A percentile compares a stretch with the other conserved stretches of the same genome.
Evolutionary conservation across 2,329 filamentous ascomycete species (phyloP).

Genomic region (Drechslerella dactyloides): DNA sequence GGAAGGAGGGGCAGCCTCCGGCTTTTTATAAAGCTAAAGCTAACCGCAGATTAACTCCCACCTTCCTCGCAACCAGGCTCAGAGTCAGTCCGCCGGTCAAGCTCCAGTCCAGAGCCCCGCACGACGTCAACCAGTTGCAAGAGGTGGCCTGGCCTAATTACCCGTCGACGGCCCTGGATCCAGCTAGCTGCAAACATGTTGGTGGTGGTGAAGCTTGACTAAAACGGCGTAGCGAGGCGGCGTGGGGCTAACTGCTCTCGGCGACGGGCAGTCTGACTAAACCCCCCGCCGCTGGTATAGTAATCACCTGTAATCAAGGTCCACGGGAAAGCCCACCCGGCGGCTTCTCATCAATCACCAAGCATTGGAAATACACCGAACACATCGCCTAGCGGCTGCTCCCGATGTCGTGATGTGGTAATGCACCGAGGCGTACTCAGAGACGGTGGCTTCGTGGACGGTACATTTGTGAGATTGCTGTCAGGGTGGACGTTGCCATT

Average conservation of each 20-base stretch:
- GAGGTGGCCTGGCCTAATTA: no score
- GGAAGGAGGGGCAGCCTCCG: neutral
- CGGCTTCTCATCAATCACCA: constrained; percentile 13
- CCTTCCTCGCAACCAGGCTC: no score
- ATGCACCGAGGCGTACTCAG: no score
- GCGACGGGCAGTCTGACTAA: constrained; percentile 32
- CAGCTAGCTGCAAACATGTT: no score
- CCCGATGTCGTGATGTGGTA: neutral
- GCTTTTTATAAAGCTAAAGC: neutral
- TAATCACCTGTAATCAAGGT: constrained; percentile 45
- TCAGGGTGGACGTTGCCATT: no score
- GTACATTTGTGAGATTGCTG: no score
- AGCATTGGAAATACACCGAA: constrained; percentile 50
- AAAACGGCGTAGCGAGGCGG: neutral
- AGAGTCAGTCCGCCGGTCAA: no score
- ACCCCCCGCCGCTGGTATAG: constrained; percentile 46
- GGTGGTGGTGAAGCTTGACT: neutral
- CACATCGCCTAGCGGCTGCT: neutral
- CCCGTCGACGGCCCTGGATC: no score
- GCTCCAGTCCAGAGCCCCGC: neutral
- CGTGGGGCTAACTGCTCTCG: neutral
- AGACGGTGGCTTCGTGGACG: no score
- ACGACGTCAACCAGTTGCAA: neutral
- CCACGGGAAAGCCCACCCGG: neutral
- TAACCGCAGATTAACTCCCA: neutral